A percentile compares a stretch with the other conserved stretches of the same genome.
phyloP scores from a whole-genome alignment of 257 asterid species.

The Parsonsia alboflavescens region DNA sequence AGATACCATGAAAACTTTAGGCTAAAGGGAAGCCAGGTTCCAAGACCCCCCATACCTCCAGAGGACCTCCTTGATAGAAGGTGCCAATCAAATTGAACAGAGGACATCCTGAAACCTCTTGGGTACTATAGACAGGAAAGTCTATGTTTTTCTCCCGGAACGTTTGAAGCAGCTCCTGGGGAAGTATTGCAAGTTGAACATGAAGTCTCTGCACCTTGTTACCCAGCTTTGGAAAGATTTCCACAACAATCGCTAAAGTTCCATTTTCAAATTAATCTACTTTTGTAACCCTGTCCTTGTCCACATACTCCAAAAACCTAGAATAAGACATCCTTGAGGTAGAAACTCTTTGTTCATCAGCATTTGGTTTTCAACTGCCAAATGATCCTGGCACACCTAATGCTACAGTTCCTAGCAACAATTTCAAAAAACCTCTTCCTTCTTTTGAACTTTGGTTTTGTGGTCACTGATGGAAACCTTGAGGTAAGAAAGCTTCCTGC shows the following conservation, averaged over 20 bases:
- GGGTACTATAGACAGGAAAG: conserved; percentile 90
- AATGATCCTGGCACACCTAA: conserved; percentile 53
- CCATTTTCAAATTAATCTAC: conserved; percentile 90
- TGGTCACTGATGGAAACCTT: conserved; percentile 44
- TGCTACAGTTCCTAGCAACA: conserved; percentile 60
- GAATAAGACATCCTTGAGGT: conserved; percentile 96
- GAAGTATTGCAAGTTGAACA: conserved; percentile 90
- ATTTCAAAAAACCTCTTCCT: conserved; percentile 73
- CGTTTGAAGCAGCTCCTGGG: conserved; percentile 96
- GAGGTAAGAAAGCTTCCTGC: conserved; percentile 46
- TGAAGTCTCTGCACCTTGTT: conserved; percentile 81
- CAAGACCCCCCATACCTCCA: conserved; percentile 99
- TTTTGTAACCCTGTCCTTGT: conserved; percentile 73
- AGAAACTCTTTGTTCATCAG: conserved; percentile 89
- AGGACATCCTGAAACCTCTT: conserved; percentile 86
- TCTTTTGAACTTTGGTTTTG: conserved; percentile 39
- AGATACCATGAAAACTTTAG: no score
- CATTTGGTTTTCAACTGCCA: conserved; percentile 60
- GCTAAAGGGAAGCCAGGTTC: conserved; percentile 84
- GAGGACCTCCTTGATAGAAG: conserved; percentile 84
- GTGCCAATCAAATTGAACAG: conserved; percentile 78
- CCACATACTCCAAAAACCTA: conserved; percentile 90
- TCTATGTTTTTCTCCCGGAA: conserved; percentile 88
- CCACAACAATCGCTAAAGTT: conserved; percentile 92
- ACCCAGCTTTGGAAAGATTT: conserved; percentile 46